Conservation (phyloP, 2,329 filamentous ascomycete genomes). For the Trichoderma citrinoviride region DNA sequence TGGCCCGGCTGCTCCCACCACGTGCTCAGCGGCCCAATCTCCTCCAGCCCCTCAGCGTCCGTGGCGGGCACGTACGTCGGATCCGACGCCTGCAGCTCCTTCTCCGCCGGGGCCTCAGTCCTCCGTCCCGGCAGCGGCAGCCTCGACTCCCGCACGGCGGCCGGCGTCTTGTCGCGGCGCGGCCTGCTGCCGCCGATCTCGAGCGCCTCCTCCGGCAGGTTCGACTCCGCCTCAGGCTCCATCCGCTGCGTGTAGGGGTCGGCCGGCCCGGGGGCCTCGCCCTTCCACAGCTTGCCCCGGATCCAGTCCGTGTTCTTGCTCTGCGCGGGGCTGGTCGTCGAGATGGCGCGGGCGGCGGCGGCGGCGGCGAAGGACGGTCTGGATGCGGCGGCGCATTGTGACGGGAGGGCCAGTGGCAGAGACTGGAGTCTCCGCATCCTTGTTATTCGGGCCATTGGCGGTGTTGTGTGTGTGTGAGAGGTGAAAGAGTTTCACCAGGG, state of each 20-base stretch:
- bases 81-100: slow-evolving; percentile 32
- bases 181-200: slow-evolving; percentile 25
- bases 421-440: slow-evolving; percentile 37
- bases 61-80: slow-evolving; percentile 49
- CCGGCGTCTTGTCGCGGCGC: slow-evolving; percentile 28
- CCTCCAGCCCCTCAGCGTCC: slow-evolving; percentile 44
- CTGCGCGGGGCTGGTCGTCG: slow-evolving; percentile 35
- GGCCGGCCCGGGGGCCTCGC: slow-evolving; percentile 38
- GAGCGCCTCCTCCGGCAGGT: slow-evolving; percentile 35
- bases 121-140: slow-evolving; percentile 36
- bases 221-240: slow-evolving; percentile 31
- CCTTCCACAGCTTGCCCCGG: slow-evolving; percentile 42
- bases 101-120: slow-evolving; percentile 36
- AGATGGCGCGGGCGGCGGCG: slow-evolving; percentile 32
- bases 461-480: neutral
- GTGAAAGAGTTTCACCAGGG: neutral
- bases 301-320: slow-evolving; percentile 39
- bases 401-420: slow-evolving; percentile 30
- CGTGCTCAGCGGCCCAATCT: slow-evolving; percentile 45
- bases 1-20: slow-evolving; percentile 58
- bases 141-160: slow-evolving; percentile 31
- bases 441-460: slow-evolving; percentile 45
- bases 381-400: slow-evolving; percentile 27
- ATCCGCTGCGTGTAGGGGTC: slow-evolving; percentile 40
- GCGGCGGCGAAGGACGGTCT: slow-evolving; percentile 31